phyloP scores from a whole-genome alignment of 805 yeast genomes.

The Sugiyamaella marilandica region DNA sequence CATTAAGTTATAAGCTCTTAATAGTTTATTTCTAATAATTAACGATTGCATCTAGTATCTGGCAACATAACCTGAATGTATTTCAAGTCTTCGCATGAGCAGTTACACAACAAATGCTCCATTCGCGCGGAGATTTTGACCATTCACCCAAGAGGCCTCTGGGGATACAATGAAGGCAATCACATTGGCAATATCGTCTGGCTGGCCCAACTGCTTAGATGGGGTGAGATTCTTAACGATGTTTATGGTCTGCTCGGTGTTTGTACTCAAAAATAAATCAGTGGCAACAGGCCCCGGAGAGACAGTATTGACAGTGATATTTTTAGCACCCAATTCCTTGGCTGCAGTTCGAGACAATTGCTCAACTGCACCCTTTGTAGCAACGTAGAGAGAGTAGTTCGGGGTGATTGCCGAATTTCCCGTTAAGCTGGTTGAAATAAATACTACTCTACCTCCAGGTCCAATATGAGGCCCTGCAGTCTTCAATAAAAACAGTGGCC shows the following conservation, averaged over 20 bases:
- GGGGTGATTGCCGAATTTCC: slow-evolving; percentile 10
- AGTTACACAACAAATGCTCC: slow-evolving; percentile 18
- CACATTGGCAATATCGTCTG: slow-evolving; percentile 15
- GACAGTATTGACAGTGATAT: slow-evolving; percentile 16
- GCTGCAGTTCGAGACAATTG: slow-evolving; percentile 18
- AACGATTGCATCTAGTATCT: too few relatives aligned
- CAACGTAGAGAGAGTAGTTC: slow-evolving; percentile 14
- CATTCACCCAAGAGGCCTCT: slow-evolving; percentile 19
- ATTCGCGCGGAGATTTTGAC: slow-evolving; percentile 15
- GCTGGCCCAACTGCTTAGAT: slow-evolving; percentile 4
- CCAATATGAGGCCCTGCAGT: slow-evolving; percentile 17
- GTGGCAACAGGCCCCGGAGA: slow-evolving; percentile 21
- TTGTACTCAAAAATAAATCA: slow-evolving; percentile 9
- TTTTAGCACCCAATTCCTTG: slow-evolving; percentile 17
- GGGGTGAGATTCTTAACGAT: slow-evolving; percentile 10
- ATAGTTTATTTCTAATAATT: too few relatives aligned
- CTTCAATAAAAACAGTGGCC: slow-evolving; percentile 15
- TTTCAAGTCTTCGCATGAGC: too few relatives aligned
- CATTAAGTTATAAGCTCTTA: too few relatives aligned
- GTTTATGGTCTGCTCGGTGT: slow-evolving; percentile 9
- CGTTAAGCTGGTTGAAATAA: slow-evolving; percentile 14
- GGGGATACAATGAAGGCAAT: slow-evolving; percentile 16
- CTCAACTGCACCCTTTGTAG: slow-evolving; percentile 21
- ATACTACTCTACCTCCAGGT: slow-evolving; percentile 18
- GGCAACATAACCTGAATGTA: too few relatives aligned